These are phyloP conservation scores for Sclerotinia borealis DNA, from an alignment of 2,329 filamentous ascomycete genomes.

Conservation along the genomic window DNA sequence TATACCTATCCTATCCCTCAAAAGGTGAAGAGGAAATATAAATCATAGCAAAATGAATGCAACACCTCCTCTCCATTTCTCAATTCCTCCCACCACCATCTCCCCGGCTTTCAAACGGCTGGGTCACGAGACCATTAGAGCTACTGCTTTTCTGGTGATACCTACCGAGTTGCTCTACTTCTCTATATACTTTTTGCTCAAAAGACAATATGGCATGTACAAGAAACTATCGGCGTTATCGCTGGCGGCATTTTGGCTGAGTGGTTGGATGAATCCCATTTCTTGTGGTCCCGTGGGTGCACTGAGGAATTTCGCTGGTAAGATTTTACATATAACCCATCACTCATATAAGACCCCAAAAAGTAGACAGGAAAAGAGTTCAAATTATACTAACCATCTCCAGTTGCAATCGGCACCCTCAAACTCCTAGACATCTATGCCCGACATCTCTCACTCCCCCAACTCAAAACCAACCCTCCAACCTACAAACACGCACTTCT, in stretches of 20 bases:
- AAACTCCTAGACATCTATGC: conserved; percentile 38
- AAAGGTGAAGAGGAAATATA: not conserved
- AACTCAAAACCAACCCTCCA: conserved; percentile 20
- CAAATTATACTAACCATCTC: not conserved
- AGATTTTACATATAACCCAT: conserved; percentile 12
- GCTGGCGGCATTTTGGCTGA: conserved; percentile 25
- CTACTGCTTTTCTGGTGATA: conserved; percentile 26
- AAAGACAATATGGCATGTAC: conserved; percentile 23
- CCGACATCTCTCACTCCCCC: conserved; percentile 32
- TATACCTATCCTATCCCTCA: not conserved
- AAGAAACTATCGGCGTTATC: conserved; percentile 23
- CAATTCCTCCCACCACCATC: conserved; percentile 17
- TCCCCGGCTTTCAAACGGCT: conserved; percentile 23
- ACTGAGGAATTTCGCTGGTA: conserved; percentile 34
- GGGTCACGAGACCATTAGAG: conserved; percentile 27
- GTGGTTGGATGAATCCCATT: conserved; percentile 30
- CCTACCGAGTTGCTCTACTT: conserved; percentile 31
- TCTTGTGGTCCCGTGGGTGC: conserved; percentile 30
- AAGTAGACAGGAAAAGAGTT: not conserved
- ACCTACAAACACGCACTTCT: conserved; percentile 32
- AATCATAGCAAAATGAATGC: conserved; percentile 24
- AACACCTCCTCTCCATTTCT: conserved; percentile 16
- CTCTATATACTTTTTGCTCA: conserved; percentile 30
- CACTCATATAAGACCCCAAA: not conserved
- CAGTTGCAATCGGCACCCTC: conserved; percentile 36